Conservation (phyloP, 139 green algal genomes). For the Eudorina sp. region DNA sequence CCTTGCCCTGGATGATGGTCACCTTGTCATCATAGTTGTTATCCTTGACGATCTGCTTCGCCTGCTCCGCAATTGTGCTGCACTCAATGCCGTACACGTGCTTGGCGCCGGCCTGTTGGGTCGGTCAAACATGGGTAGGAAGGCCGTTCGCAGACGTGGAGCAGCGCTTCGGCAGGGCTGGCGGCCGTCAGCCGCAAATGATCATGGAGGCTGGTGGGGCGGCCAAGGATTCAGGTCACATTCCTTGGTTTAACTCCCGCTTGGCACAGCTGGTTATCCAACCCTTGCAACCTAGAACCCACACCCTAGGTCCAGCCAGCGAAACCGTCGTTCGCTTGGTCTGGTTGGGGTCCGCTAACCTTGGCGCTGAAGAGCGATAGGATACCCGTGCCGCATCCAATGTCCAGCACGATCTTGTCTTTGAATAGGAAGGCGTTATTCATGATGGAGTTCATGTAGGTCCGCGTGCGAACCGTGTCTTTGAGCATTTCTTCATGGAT, state of each 20-base stretch:
- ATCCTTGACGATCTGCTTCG: constrained; percentile 85
- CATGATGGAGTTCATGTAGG: constrained; percentile 90
- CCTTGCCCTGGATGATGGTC: constrained; percentile 90
- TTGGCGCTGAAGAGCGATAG: constrained; percentile 95
- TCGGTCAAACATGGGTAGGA: too few relatives aligned
- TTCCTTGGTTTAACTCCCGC: too few relatives aligned
- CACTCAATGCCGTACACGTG: constrained; percentile 95
- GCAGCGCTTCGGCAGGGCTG: too few relatives aligned
- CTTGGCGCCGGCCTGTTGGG: constrained; percentile 83
- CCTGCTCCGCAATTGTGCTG: constrained; percentile 90
- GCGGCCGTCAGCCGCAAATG: too few relatives aligned
- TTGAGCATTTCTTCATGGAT: constrained; percentile 97
- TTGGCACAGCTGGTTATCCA: too few relatives aligned
- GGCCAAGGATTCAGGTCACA: too few relatives aligned
- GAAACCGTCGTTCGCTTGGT: too few relatives aligned
- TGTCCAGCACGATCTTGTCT: constrained; percentile 89
- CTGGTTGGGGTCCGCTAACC: too few relatives aligned
- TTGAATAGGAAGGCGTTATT: constrained; percentile 85
- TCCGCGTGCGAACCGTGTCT: constrained; percentile 87
- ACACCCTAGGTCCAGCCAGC: too few relatives aligned
- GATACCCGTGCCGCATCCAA: constrained; percentile 96
- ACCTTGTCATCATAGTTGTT: constrained; percentile 84
- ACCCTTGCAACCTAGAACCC: too few relatives aligned
- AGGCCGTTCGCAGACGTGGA: background rate
- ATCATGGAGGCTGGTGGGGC: too few relatives aligned